Percentiles rank a stretch among this genome's conserved stretches.
Conservation (phyloP, 257 asterid species). For the Solanum sitiens region DNA sequence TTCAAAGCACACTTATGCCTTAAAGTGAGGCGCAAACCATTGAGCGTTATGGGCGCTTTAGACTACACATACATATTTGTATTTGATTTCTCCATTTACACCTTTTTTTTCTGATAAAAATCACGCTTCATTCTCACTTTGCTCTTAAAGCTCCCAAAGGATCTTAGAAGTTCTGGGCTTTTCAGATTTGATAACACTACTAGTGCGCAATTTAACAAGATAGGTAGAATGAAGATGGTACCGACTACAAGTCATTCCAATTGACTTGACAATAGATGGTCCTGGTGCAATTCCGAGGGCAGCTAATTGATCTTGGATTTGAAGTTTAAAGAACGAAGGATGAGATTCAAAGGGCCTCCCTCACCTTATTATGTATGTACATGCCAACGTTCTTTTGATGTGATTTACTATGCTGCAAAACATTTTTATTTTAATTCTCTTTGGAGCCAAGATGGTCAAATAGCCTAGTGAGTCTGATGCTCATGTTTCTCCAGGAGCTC, state of each 20-base stretch:
- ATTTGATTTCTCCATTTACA: not conserved
- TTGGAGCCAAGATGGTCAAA: slow-evolving; percentile 87
- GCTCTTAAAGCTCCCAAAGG: too few relatives aligned
- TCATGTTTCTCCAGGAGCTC: slow-evolving; percentile 80
- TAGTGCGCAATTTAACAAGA: not conserved
- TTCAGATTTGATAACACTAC: not conserved
- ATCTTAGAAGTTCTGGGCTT: too few relatives aligned
- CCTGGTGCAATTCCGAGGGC: not conserved
- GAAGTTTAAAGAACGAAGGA: not conserved
- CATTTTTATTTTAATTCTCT: slow-evolving; percentile 29
- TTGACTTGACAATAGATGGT: not conserved
- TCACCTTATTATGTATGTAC: not conserved
- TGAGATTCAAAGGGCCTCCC: not conserved
- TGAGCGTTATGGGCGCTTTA: not conserved
- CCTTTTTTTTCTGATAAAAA: too few relatives aligned
- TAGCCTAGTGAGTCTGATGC: slow-evolving; percentile 82
- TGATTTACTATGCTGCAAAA: not conserved
- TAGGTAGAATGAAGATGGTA: not conserved
- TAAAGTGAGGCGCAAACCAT: not conserved
- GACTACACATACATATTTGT: not conserved
- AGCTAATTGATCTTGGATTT: not conserved
- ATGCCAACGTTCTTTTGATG: not conserved
- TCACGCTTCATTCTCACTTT: not conserved
- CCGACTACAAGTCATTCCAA: not conserved
- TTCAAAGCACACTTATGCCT: not conserved